Base-by-base conservation (phyloP, 345 rosid species). In the Brassica incana region DNA sequence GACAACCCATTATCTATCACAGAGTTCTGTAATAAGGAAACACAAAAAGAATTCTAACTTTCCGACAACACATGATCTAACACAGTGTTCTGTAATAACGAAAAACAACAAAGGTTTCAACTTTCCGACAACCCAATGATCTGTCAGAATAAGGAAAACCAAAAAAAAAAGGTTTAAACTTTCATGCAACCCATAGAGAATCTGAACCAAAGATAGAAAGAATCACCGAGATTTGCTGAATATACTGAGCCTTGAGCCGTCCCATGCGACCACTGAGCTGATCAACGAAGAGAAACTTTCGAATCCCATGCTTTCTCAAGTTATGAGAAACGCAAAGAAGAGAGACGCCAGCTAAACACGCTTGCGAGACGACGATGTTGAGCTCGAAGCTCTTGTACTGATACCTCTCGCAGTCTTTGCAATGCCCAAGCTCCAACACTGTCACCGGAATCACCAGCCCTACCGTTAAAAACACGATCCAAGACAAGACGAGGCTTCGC, bases 241-340 rank as follows among this genome's bases (percentile, higher is more conserved):
- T 71, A 29, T 94, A 94, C 66, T 48, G 87, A 66, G 76, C 79
- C 33, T 84, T 56, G 72, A 90, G 83, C 4, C 87, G 87, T 5
- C 77, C 83, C 88, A 84, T 80, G 30, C 84, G 90, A 6, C 91
- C 92, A 62, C 85, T 78, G 36, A 75, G 84, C 7, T 92, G 89
- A 84, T 92, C 98, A 30, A 92, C 93, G 12, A 94, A 92, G 32
- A 94, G 80, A 65, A 94, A 92, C 85, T 82, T 90, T 65, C 89
- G 76, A 36, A 89, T 77, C 67, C 97, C 90, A 74, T 92, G 87
- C 82, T 94, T 92, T n/a, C 97, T 80, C 33, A 94, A 80, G 81
- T 90, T 90, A 82, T 87, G 90, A 5, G 98, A 87, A 20, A 92
- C 61, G 63, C 98, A 94, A 52, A 87, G 82, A 83, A 94, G 60